Evolutionary conservation across 2,329 filamentous ascomycete genomes (phyloP), one percentile per base, ranked within the genome.

Genomic region (Pleoardoris graminearum): DNA sequence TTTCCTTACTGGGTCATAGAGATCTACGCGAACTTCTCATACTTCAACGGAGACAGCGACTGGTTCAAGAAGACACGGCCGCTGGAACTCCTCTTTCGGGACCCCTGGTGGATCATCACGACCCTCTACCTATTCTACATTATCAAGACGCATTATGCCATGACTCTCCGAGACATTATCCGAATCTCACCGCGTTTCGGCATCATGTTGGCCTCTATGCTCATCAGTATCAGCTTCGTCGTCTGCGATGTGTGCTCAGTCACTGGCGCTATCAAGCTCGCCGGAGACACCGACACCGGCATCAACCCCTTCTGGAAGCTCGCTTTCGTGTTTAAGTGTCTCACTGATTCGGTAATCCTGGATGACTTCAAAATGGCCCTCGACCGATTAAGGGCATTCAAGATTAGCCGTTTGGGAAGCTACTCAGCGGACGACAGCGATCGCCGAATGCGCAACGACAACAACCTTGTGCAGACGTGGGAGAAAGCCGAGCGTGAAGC

Each of bases 71-170:
- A 72, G 3, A 85, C 83, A 0, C 71, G 84, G 16, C 84, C 84
- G 0, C 80, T 80, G 45, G 85, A 87, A 66, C 82, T 83, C 2
- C 65, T 86, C 1, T 85, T 83, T 61, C 78, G 84, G 8, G 85
- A 88, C 57, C 85, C 85, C 0, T 88, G 85, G 85, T 88, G 85
- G 85, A 79, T 88, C 16, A 84, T 85, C 58, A 85, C 84, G 0
- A 81, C 80, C 1, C 60, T 79, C 54, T 82, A 77, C 19, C 74
- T 88, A 3, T 82, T 87, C 66, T 86, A 80, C 75, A 84, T 84
- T 39, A 86, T 87, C 65, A 84, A 83, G 53, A 78, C 75, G 23
- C 79, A 82, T 37, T 88, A 88, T 68, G 80, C 83, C 41, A 81
- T 87, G 56, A 77, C 77, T 2, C 69, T 83, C 27, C 62, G 77